Evolutionary conservation across 768 basidiomycete genomes (phyloP).

Genomic region (Ramaria sp.): DNA sequence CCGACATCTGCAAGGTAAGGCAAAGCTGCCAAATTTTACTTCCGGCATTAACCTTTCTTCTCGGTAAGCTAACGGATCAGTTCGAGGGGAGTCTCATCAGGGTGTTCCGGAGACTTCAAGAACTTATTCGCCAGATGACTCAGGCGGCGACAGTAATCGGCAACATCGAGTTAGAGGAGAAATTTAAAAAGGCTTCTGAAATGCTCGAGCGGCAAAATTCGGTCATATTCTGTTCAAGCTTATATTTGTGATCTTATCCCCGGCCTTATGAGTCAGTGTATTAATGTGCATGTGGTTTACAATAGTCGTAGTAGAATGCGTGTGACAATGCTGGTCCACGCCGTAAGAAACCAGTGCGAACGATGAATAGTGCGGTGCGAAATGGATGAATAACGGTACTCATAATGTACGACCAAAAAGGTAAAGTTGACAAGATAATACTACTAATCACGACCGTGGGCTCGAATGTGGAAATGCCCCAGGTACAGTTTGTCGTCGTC

Average conservation of each 20-base stretch:
- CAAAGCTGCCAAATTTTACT: neutral
- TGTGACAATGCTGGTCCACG: neutral
- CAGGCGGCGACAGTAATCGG: slow-evolving; percentile 95
- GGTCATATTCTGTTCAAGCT: slow-evolving; percentile 81
- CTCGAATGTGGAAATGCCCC: slow-evolving; percentile 39
- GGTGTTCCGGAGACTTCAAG: slow-evolving; percentile 88
- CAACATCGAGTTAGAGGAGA: slow-evolving; percentile 85
- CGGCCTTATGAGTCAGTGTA: neutral
- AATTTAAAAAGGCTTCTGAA: slow-evolving; percentile 85
- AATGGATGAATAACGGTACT: neutral
- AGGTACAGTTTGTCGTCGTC: slow-evolving; percentile 44
- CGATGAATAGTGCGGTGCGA: neutral
- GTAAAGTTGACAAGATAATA: neutral
- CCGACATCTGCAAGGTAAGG: slow-evolving; percentile 88
- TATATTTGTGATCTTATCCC: slow-evolving; percentile 46
- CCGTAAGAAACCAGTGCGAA: neutral
- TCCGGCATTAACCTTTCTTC: neutral
- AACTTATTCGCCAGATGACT: slow-evolving; percentile 92
- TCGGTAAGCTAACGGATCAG: slow-evolving; percentile 77
- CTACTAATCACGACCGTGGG: neutral
- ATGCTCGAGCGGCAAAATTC: slow-evolving; percentile 92
- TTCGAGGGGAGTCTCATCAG: slow-evolving; percentile 97
- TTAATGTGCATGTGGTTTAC: neutral
- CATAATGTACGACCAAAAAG: neutral
- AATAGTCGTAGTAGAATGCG: neutral